A percentile compares a stretch with the other conserved stretches of the same genome.
Evolutionary conservation across 352 stramenopile genomes (phyloP).

Genomic region (Phytophthora uliginosa): DNA sequence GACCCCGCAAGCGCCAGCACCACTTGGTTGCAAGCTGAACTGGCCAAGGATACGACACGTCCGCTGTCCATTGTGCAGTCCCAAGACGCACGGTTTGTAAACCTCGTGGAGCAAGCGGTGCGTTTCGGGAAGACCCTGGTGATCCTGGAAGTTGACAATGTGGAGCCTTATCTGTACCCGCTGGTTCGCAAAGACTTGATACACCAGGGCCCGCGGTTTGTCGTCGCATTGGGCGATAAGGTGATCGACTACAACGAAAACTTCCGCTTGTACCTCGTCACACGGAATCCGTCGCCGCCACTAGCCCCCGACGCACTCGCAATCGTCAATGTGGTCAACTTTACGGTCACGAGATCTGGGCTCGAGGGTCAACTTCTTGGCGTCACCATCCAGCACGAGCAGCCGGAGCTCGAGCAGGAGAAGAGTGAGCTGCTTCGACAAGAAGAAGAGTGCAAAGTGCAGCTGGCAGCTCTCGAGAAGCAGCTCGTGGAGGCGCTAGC

Average conservation of each 20-base stretch:
- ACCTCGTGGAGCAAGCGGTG: constrained; percentile 94
- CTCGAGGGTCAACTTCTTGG: constrained; percentile 95
- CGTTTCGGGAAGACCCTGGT: constrained; percentile 97
- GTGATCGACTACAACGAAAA: constrained; percentile 97
- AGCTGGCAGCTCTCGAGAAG: constrained; percentile 94
- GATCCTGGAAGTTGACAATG: constrained; percentile 92
- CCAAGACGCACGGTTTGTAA: constrained; percentile 92
- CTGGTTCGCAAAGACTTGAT: constrained; percentile 92
- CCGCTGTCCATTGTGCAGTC: constrained; percentile 91
- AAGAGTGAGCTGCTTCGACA: constrained; percentile 94
- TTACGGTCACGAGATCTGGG: constrained; percentile 95
- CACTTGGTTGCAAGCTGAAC: constrained; percentile 91
- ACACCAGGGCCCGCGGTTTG: constrained; percentile 92
- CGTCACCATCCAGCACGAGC: constrained; percentile 95
- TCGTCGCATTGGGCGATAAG: constrained; percentile 94
- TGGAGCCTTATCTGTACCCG: constrained; percentile 96
- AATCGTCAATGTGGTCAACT: constrained; percentile 96
- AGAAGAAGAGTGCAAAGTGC: constrained; percentile 97
- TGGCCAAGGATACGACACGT: constrained; percentile 86
- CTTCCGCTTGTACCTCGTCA: constrained; percentile 95
- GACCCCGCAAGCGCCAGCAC: constrained; percentile 93
- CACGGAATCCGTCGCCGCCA: constrained; percentile 90
- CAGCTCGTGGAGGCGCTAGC: constrained; percentile 94
- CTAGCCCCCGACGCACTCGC: constrained; percentile 90
- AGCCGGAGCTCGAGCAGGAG: constrained; percentile 94